A percentile compares a stretch with the other conserved stretches of the same genome.
These are phyloP conservation scores for Fusarium hostae DNA, from an alignment of 2,329 filamentous ascomycete genomes.

Conservation along the genomic window DNA sequence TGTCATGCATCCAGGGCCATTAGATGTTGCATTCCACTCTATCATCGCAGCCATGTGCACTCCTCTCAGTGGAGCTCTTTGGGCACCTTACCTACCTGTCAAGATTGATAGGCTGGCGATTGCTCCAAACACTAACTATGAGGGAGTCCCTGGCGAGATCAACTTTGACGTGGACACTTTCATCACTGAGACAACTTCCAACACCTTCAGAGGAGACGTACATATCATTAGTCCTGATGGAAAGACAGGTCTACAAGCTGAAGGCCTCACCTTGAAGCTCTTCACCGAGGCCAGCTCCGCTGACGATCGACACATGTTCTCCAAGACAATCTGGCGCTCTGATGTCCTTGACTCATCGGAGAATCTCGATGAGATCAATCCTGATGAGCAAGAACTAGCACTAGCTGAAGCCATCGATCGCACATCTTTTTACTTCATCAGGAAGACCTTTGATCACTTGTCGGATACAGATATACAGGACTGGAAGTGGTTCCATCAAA, in stretches of 20 bases:
- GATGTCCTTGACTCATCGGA: background rate
- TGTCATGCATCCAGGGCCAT: background rate
- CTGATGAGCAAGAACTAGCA: background rate
- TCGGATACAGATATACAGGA: background rate
- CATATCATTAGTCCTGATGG: background rate
- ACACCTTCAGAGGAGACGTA: background rate
- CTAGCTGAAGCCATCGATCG: slow-evolving; percentile 5
- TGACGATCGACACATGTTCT: slow-evolving; percentile 1
- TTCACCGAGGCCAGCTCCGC: background rate
- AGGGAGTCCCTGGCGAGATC: background rate
- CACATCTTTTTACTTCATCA: background rate
- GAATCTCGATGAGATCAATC: background rate
- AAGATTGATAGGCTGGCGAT: background rate
- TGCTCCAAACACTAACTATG: background rate
- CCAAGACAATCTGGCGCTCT: background rate
- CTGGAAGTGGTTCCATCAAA: slow-evolving; percentile 5
- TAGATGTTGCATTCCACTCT: background rate
- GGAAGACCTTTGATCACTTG: background rate
- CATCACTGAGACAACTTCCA: background rate
- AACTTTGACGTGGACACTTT: slow-evolving; percentile 1
- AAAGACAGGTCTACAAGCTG: background rate
- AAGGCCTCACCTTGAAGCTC: background rate
- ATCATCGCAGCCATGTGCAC: background rate
- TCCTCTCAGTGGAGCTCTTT: background rate
- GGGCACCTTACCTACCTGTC: slow-evolving; percentile 1